Percentiles rank a stretch among this genome's conserved stretches.
These are phyloP conservation scores for Podospora didyma DNA, from an alignment of 495 filamentous ascomycete species.

Conservation along the genomic window DNA sequence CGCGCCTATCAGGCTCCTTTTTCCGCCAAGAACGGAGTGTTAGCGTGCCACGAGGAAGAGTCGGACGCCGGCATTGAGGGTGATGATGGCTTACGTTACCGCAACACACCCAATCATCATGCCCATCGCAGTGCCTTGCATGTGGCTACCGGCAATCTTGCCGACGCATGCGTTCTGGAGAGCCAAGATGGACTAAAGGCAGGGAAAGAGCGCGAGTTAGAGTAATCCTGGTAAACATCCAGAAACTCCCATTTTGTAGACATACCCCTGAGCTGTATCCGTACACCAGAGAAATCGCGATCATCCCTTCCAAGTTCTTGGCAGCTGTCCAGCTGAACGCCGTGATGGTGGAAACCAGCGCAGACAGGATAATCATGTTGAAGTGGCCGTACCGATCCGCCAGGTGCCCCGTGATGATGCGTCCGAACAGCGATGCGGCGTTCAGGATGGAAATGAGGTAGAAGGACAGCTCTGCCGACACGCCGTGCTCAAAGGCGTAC, in stretches of 20 bases:
- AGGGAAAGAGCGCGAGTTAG: neutral
- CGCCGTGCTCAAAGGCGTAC: conserved; percentile 38
- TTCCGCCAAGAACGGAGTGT: neutral
- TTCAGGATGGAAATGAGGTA: conserved; percentile 47
- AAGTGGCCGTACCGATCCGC: conserved; percentile 46
- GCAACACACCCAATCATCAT: conserved; percentile 36
- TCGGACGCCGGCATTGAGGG: no score
- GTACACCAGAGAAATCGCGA: conserved; percentile 32
- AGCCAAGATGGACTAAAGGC: conserved; percentile 16
- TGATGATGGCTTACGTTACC: conserved; percentile 16
- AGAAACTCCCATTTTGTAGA: neutral
- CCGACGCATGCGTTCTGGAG: conserved; percentile 18
- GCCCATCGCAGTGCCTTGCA: conserved; percentile 45
- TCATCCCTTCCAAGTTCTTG: conserved; percentile 30
- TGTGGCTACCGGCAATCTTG: conserved; percentile 14
- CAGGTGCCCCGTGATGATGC: conserved; percentile 46
- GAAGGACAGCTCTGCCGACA: conserved; percentile 42
- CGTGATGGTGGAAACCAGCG: conserved; percentile 29
- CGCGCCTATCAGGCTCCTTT: conserved; percentile 28
- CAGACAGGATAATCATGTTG: conserved; percentile 34
- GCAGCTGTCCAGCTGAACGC: conserved; percentile 36
- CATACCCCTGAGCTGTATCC: conserved; percentile 25
- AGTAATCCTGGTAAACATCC: neutral
- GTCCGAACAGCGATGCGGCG: conserved; percentile 45
- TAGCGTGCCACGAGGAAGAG: no score